Evolutionary conservation across 352 stramenopile genomes (phyloP), one percentile per base, ranked within the genome.

Genomic region (Phytopythium delawarense): DNA sequence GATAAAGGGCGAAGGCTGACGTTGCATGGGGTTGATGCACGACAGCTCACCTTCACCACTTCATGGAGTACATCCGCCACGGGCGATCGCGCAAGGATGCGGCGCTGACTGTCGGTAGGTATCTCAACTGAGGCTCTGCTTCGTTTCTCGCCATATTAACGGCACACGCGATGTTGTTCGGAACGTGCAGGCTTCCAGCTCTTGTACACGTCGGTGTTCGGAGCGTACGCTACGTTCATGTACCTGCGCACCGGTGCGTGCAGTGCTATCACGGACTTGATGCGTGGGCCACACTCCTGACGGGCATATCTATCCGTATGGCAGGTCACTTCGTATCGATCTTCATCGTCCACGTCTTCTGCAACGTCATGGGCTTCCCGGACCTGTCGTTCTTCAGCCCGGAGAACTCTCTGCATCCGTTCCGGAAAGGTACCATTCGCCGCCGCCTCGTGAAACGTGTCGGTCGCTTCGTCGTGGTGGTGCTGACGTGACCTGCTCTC

Each of bases 191-290:
- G 82, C 16, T 96, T 98, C 70, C 96, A 99, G 80, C 87, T 98
- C 56, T 70, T 91, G 37, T 99, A 99, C 71, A 99, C 96, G n/a
- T 96, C 84, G 7, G 69, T 99, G 18, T 99, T 99, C 79, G 96
- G 96, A 60, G 87, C 88, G 6, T 99, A 98, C 71, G 89, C 86
- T n/a, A 96, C 90, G 2, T 97, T 98, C 71, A 65, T 97, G 44
- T 98, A 95, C 70, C 65, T 98, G 44, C 79, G 91, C 72, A 98
- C 92, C 60, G 89, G 84, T 83, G 78, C 13, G 65, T 48, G 16
- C 18, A 7, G 16, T 23, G 18, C 6, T 48, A 0, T 34, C 21
- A 44, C 7, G 32, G 16, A 28, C 57, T 1, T 45, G 18, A 23
- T 57, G 32, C 1, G 4, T 62, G 25, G 39, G 25, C 39, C 2